Base-by-base conservation (phyloP, 2,329 filamentous ascomycete species). In the Sporothrix globosa region DNA sequence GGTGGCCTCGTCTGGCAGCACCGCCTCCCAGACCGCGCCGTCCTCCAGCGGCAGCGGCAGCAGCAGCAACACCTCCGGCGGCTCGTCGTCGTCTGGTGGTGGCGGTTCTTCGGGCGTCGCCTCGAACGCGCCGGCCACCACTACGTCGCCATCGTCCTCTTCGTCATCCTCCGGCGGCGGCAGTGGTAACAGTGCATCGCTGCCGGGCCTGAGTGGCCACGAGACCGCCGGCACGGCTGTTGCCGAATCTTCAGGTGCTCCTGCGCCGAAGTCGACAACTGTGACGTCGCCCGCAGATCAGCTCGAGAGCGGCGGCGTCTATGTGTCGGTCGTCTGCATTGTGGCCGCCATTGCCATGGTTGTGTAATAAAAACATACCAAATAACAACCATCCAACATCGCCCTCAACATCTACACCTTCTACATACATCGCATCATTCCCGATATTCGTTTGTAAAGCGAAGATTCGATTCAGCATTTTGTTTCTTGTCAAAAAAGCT, bases 201-300 rank as follows among this genome's bases (percentile, higher is more conserved):
- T 73, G 66, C 75, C 77, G 9, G 82, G 80, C 2, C 74, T 81
- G 24, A 77, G 77, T 69, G 80, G 81, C 41, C 78, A 82, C 68
- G 78, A 80, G 70, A 79, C 80, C 17, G 73, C 78, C 5, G 73
- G 74, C 41, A 74, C 76, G 27, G 76, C 75, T 27, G 74, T 73
- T 46, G 72, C 76, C 27, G 72, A 73, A 54, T 72, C 74, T 24
- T 74, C 75, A 52, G 67, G 70, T 30, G 69, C 74, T 1, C 69
- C 73, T 0, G 60, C 75, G 19, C 61, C 72, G 34, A 68, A 73
- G 5, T 65, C 74, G 1, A 74, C 77, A 13, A 69, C 75, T 4
- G 66, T 74, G 27, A 71, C 72, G 9, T 77, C 77, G 19, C 69
- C 74, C 0, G 76, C 75, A 1, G 74, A 74, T 30, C 75, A 74